These are phyloP conservation scores for Rusavskia elegans DNA, from an alignment of 495 filamentous ascomycete genomes.

Conservation along the genomic window DNA sequence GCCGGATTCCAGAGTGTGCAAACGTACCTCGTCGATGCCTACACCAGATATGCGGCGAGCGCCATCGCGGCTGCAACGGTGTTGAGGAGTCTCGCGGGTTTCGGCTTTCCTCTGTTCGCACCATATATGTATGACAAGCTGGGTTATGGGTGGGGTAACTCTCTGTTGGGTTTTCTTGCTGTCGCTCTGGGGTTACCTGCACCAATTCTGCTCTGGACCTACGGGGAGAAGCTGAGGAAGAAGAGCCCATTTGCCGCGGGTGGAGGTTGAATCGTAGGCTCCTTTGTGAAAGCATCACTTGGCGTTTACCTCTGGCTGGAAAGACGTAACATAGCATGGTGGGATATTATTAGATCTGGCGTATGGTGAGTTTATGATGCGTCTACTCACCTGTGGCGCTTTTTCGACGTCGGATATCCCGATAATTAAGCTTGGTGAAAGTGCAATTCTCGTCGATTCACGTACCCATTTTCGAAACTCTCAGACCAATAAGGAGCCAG, in stretches of 20 bases:
- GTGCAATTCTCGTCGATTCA: too few relatives aligned
- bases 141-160: conserved; percentile 51
- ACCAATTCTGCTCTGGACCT: conserved; percentile 46
- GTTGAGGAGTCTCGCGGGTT: conserved; percentile 51
- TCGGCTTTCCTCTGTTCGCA: conserved; percentile 65
- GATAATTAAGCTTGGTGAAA: too few relatives aligned
- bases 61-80: conserved; percentile 53
- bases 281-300: background rate
- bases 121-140: conserved; percentile 43
- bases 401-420: too few relatives aligned
- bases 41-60: conserved; percentile 57
- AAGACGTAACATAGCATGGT: background rate
- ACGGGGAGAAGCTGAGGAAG: conserved; percentile 36
- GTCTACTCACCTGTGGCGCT: too few relatives aligned
- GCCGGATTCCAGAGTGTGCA: conserved; percentile 55
- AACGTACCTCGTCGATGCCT: conserved; percentile 65
- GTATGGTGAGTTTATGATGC: too few relatives aligned
- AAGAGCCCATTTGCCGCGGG: conserved; percentile 55
- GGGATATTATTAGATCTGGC: too few relatives aligned
- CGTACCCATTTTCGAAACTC: too few relatives aligned
- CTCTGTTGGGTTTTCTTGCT: conserved; percentile 37
- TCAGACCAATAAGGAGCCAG: too few relatives aligned
- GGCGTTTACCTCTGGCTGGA: background rate
- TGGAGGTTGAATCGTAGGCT: conserved; percentile 4
- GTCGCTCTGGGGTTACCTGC: conserved; percentile 41